These are phyloP conservation scores for Skeletonema potamos DNA, from an alignment of 108 stramenopile species.

Conservation along the genomic window DNA sequence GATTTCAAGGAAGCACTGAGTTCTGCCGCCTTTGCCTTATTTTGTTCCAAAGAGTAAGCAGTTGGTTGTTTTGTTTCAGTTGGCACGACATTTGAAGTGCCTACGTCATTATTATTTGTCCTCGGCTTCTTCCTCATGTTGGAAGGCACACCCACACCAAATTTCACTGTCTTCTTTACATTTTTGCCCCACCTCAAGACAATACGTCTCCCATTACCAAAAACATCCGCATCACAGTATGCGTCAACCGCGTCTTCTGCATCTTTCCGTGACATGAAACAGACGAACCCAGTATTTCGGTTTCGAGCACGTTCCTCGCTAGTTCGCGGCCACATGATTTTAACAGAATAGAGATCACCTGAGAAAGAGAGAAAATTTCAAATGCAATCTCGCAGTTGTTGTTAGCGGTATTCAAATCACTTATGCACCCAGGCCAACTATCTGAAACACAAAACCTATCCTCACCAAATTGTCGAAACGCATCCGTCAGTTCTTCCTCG, in stretches of 20 bases:
- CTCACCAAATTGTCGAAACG: slow-evolving; percentile 89
- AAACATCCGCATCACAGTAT: slow-evolving; percentile 75
- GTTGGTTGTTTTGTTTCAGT: background rate
- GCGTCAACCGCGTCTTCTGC: slow-evolving; percentile 90
- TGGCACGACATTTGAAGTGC: background rate
- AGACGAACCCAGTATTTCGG: slow-evolving; percentile 90
- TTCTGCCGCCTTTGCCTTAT: background rate
- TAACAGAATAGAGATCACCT: slow-evolving; percentile 85
- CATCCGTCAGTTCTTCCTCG: slow-evolving; percentile 80
- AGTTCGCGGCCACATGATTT: slow-evolving; percentile 95
- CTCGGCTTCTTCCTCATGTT: slow-evolving; percentile 35
- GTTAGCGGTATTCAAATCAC: slow-evolving; percentile 11
- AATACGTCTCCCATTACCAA: slow-evolving; percentile 65
- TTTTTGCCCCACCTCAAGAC: slow-evolving; percentile 80
- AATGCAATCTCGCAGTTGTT: slow-evolving; percentile 16
- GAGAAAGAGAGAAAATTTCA: slow-evolving; percentile 7
- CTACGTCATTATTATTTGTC: too few relatives aligned
- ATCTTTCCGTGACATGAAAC: slow-evolving; percentile 80
- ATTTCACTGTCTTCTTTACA: slow-evolving; percentile 62
- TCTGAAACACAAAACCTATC: background rate
- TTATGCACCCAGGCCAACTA: background rate
- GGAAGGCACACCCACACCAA: slow-evolving; percentile 51
- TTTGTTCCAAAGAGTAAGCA: slow-evolving; percentile 10
- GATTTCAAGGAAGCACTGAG: background rate
- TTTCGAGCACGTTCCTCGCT: slow-evolving; percentile 79